Conservation (phyloP, 2,329 filamentous ascomycete genomes). For the Onygenales sp. region DNA sequence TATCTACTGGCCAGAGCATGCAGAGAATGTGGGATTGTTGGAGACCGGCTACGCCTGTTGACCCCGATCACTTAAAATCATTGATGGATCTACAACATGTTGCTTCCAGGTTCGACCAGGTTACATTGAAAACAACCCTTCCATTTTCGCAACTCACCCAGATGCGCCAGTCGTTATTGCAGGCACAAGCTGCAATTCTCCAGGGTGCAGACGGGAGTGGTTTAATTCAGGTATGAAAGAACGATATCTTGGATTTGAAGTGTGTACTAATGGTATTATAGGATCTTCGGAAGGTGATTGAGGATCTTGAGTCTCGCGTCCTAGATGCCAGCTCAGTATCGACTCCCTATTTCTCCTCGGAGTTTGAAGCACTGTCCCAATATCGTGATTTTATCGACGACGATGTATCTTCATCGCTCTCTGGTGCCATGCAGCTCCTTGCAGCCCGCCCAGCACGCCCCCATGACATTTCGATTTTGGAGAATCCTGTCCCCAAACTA, state of each 20-base stretch:
- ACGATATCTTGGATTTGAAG: background rate
- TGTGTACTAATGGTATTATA: constrained; percentile 13
- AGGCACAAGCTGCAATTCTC: constrained; percentile 28
- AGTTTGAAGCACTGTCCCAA: constrained; percentile 40
- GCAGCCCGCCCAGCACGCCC: constrained; percentile 28
- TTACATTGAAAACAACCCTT: constrained; percentile 27
- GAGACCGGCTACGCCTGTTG: constrained; percentile 48
- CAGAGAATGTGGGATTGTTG: constrained; percentile 66
- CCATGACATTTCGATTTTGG: constrained; percentile 23
- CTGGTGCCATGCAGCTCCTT: constrained; percentile 26
- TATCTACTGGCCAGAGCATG: constrained; percentile 71
- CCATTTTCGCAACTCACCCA: constrained; percentile 26
- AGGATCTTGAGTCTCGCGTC: constrained; percentile 23
- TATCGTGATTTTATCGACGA: constrained; percentile 29
- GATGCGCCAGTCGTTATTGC: constrained; percentile 29
- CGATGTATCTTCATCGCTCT: constrained; percentile 12
- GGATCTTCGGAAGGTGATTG: constrained; percentile 29
- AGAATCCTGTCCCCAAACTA: constrained; percentile 24
- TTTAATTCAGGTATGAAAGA: constrained; percentile 22
- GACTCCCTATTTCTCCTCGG: constrained; percentile 34
- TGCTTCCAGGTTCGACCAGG: constrained; percentile 26
- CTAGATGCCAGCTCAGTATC: constrained; percentile 20
- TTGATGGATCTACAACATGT: constrained; percentile 27
- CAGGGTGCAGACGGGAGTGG: constrained; percentile 26
- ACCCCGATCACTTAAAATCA: constrained; percentile 22